These are phyloP conservation scores for Penicillium canariense DNA, from an alignment of 495 filamentous ascomycete genomes.

Conservation along the genomic window DNA sequence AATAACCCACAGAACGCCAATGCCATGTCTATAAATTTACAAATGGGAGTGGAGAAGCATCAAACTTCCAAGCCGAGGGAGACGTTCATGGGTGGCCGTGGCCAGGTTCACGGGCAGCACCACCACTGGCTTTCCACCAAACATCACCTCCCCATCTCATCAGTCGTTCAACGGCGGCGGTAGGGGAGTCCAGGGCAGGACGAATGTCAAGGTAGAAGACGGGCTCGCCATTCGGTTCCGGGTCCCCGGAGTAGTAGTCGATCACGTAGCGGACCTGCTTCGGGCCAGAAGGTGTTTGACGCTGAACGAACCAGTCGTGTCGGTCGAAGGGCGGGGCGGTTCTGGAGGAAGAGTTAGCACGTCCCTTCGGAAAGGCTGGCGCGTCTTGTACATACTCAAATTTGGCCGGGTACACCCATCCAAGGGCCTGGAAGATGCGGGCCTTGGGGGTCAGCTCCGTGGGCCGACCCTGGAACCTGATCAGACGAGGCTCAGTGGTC, in stretches of 20 bases:
- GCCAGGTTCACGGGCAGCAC: constrained; percentile 46
- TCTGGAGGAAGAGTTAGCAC: constrained; percentile 35
- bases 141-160: constrained; percentile 90
- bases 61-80: not conserved
- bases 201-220: constrained; percentile 98
- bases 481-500: constrained; percentile 59
- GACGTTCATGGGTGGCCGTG: constrained; percentile 12
- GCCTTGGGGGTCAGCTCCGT: constrained; percentile 90
- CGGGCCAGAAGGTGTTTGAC: constrained; percentile 56
- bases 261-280: constrained; percentile 93
- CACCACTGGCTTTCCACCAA: constrained; percentile 87
- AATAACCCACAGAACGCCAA: constrained; percentile 23
- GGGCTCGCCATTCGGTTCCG: constrained; percentile 85
- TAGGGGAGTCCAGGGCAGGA: constrained; percentile 83
- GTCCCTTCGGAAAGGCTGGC: not conserved
- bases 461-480: constrained; percentile 85
- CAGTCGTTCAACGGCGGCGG: constrained; percentile 74
- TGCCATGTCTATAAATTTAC: constrained; percentile 30
- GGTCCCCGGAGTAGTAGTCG: constrained; percentile 89
- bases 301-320: constrained; percentile 92
- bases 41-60: constrained; percentile 31
- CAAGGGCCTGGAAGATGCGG: constrained; percentile 71
- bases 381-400: constrained; percentile 58
- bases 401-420: constrained; percentile 71
- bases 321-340: constrained; percentile 91